Evolutionary conservation across 495 filamentous ascomycete species (phyloP).

Genomic region (Talaromyces thailandensis): DNA sequence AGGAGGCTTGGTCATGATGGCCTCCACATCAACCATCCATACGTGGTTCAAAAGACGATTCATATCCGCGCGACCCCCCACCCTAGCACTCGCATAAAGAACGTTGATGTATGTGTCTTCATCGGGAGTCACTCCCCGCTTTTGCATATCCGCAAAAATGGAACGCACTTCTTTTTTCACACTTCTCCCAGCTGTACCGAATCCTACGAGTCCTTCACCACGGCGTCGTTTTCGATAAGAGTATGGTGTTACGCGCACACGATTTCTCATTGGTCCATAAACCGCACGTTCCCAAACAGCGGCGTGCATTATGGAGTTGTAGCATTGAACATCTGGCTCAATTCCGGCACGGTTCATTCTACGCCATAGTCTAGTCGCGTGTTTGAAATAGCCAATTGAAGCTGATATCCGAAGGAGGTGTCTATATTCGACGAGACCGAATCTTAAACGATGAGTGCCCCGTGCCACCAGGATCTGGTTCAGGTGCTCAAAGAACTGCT

Average conservation of each 20-base stretch:
- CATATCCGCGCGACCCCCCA: constrained; percentile 42
- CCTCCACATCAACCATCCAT: constrained; percentile 51
- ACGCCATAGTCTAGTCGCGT: constrained; percentile 45
- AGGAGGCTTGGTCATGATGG: constrained; percentile 18
- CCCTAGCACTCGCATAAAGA: constrained; percentile 45
- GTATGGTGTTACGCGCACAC: constrained; percentile 30
- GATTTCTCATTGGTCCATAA: constrained; percentile 26
- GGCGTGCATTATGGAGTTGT: constrained; percentile 47
- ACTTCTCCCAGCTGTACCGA: constrained; percentile 22
- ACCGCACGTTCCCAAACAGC: constrained; percentile 33
- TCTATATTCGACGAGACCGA: constrained; percentile 42
- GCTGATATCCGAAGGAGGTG: constrained; percentile 47
- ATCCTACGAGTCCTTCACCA: constrained; percentile 20
- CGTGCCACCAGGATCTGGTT: constrained; percentile 17
- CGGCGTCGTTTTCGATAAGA: constrained; percentile 21
- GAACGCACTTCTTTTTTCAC: constrained; percentile 23
- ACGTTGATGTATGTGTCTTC: constrained; percentile 48
- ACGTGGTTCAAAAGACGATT: constrained; percentile 38
- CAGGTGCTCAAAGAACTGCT: constrained; percentile 34
- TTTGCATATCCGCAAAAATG: constrained; percentile 43
- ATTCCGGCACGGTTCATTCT: constrained; percentile 29
- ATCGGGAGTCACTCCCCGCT: constrained; percentile 33
- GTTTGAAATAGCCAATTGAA: constrained; percentile 31
- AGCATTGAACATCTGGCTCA: constrained; percentile 42
- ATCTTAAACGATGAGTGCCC: constrained; percentile 11